phyloP scores from a whole-genome alignment of 371 early-diverging fungal genomes.

The Apophysomyces sp. region DNA sequence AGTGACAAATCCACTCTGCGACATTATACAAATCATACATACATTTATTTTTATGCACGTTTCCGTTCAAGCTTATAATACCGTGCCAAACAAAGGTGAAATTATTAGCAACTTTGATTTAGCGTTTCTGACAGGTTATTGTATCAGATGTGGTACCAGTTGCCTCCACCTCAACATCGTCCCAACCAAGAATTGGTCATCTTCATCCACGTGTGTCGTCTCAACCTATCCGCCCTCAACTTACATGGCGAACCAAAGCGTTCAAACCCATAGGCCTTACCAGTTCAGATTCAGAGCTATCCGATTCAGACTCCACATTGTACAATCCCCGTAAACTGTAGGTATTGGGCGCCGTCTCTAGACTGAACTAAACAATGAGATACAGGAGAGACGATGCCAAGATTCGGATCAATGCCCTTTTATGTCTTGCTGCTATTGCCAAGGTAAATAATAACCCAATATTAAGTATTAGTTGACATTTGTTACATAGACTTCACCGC shows the following conservation, averaged over 20 bases:
- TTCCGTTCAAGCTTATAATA: conserved; percentile 29
- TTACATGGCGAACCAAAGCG: conserved; percentile 20
- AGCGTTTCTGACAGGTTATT: neutral
- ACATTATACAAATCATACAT: conserved; percentile 46
- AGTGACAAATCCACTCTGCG: conserved; percentile 41
- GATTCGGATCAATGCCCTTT: conserved; percentile 58
- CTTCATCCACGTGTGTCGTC: neutral
- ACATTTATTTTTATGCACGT: conserved; percentile 49
- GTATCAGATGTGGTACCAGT: neutral
- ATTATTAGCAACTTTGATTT: neutral
- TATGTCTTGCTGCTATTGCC: conserved; percentile 54
- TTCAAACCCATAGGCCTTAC: conserved; percentile 11
- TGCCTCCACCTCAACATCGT: neutral
- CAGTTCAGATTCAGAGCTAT: conserved; percentile 65
- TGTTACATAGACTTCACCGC: conserved; percentile 45
- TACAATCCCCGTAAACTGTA: conserved; percentile 24
- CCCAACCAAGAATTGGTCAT: neutral
- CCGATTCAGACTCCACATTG: conserved; percentile 52
- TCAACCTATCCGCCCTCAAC: conserved; percentile 6
- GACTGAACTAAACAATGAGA: neutral
- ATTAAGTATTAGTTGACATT: conserved; percentile 4
- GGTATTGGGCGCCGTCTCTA: neutral
- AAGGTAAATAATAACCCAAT: conserved; percentile 28
- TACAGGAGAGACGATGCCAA: conserved; percentile 48
- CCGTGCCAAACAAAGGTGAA: neutral